These are phyloP conservation scores for Trichoderma gamsii DNA, from an alignment of 495 filamentous ascomycete species.

Conservation along the genomic window DNA sequence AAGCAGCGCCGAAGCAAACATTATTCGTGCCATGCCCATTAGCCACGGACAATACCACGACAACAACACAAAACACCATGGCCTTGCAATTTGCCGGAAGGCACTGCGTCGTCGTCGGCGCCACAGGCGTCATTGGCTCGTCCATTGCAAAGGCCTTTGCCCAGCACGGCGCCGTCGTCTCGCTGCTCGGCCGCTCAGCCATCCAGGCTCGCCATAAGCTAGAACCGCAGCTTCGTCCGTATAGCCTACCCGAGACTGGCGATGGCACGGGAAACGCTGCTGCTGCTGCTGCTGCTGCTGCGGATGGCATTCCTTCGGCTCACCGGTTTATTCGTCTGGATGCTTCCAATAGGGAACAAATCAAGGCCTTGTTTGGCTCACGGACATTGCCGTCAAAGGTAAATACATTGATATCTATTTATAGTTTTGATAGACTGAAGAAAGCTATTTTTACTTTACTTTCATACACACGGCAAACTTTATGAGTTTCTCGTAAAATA, in stretches of 20 bases:
- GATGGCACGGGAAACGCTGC: conserved; percentile 31
- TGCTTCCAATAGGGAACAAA: not conserved
- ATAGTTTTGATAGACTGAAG: not conserved
- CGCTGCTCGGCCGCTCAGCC: conserved; percentile 49
- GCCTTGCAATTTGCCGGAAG: conserved; percentile 28
- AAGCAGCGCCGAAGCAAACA: not conserved
- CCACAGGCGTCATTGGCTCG: conserved; percentile 31
- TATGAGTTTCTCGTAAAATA: not conserved
- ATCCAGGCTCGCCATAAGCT: conserved; percentile 24
- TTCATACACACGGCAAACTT: not conserved
- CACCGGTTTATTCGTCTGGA: conserved; percentile 14
- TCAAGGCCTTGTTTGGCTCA: conserved; percentile 11
- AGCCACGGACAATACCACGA: not conserved
- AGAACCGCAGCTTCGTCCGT: conserved; percentile 15
- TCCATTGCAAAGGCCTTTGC: conserved; percentile 63
- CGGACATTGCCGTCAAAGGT: not conserved
- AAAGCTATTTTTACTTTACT: not conserved
- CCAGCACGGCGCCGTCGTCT: conserved; percentile 49
- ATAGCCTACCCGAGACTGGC: conserved; percentile 36
- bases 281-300: conserved; percentile 35
- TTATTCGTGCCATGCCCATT: not conserved
- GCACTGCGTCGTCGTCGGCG: conserved; percentile 36
- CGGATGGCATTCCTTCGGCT: conserved; percentile 28
- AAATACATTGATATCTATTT: not conserved
- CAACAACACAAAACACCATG: not conserved